Percentiles rank a stretch among this genome's conserved stretches.
These are phyloP conservation scores for Leccinum arenicola DNA, from an alignment of 768 basidiomycete genomes.

Conservation along the genomic window DNA sequence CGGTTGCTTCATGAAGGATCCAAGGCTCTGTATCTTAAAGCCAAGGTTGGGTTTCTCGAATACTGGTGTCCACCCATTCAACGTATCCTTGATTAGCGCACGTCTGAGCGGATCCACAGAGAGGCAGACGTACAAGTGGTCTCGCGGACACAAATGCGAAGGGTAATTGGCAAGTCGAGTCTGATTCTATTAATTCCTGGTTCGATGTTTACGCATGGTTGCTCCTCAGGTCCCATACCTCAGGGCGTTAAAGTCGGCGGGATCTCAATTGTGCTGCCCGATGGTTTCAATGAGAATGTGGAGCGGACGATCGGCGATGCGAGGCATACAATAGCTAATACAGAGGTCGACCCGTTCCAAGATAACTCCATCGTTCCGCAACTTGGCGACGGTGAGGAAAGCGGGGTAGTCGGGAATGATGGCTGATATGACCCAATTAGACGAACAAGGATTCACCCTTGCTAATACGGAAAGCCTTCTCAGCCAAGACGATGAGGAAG, in stretches of 20 bases:
- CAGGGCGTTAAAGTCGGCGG: not conserved
- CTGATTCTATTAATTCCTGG: not conserved
- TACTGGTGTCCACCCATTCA: too few species aligned
- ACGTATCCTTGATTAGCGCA: not conserved
- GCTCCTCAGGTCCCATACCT: not conserved
- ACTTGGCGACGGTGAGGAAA: constrained; percentile 2
- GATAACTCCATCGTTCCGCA: constrained; percentile 2
- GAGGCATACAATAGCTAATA: not conserved
- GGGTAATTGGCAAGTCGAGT: not conserved
- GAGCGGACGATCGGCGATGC: constrained; percentile 1
- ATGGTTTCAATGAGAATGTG: not conserved
- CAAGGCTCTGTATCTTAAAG: not conserved
- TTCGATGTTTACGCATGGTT: not conserved
- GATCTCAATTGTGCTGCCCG: not conserved
- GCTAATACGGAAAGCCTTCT: not conserved
- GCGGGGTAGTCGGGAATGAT: not conserved
- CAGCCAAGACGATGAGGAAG: not conserved
- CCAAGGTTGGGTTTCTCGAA: constrained; percentile 3
- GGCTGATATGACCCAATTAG: not conserved
- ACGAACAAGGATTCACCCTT: not conserved
- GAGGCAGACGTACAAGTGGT: not conserved
- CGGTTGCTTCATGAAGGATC: constrained; percentile 1
- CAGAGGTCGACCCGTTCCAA: not conserved
- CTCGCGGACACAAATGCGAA: constrained; percentile 1
- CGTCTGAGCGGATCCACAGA: constrained; percentile 6